These are phyloP conservation scores for Trichoderma sp. DNA, from an alignment of 2,329 filamentous ascomycete species.

Conservation along the genomic window DNA sequence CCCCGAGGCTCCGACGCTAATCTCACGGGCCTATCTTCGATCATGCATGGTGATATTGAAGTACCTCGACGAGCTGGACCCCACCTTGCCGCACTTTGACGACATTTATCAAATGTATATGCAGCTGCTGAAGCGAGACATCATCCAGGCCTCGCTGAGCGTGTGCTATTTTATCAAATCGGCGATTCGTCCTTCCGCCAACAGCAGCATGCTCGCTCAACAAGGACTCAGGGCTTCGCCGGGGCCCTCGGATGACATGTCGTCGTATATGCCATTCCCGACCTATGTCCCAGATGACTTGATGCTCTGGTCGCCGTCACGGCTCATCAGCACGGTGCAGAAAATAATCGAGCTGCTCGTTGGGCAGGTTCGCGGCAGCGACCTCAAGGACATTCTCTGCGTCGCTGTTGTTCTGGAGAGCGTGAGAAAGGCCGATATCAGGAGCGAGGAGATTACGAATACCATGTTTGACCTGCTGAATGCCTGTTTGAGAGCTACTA, in stretches of 20 bases:
- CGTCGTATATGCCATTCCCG: slow-evolving; percentile 38
- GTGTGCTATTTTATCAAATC: slow-evolving; percentile 56
- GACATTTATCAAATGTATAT: slow-evolving; percentile 56
- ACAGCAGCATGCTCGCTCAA: slow-evolving; percentile 36
- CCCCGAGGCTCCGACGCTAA: slow-evolving; percentile 52
- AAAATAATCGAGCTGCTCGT: slow-evolving; percentile 50
- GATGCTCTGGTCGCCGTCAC: slow-evolving; percentile 46
- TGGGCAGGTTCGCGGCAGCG: slow-evolving; percentile 50
- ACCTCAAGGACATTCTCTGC: slow-evolving; percentile 53
- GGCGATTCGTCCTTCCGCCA: slow-evolving; percentile 35
- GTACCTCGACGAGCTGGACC: slow-evolving; percentile 57
- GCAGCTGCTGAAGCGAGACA: slow-evolving; percentile 55
- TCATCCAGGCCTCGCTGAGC: slow-evolving; percentile 57
- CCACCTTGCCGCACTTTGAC: slow-evolving; percentile 47
- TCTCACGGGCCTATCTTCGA: slow-evolving; percentile 54
- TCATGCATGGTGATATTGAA: slow-evolving; percentile 59
- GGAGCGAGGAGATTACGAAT: slow-evolving; percentile 45
- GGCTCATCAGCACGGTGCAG: slow-evolving; percentile 49
- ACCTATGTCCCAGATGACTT: slow-evolving; percentile 40
- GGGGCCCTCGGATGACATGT: slow-evolving; percentile 39
- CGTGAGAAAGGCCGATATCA: slow-evolving; percentile 46
- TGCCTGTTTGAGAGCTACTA: slow-evolving; percentile 47
- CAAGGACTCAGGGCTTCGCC: slow-evolving; percentile 40
- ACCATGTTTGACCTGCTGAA: slow-evolving; percentile 48
- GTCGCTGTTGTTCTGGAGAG: slow-evolving; percentile 52